Percentiles rank a stretch among this genome's conserved stretches.
These are phyloP conservation scores for Pyricularia sp. DNA, from an alignment of 2,329 filamentous ascomycete genomes.

Conservation along the genomic window DNA sequence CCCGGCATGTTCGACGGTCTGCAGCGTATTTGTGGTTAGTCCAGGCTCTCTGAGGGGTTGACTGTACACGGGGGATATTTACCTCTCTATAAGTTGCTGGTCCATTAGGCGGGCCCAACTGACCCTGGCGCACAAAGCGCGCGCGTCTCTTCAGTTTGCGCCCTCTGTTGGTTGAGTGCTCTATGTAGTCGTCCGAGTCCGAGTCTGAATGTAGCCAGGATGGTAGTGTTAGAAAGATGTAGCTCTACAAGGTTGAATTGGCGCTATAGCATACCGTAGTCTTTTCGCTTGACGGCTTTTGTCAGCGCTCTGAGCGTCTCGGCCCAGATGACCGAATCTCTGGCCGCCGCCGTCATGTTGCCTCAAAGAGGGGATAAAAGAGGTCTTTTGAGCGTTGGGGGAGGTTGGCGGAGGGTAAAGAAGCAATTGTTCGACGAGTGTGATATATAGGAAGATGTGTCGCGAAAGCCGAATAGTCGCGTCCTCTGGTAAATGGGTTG, in stretches of 20 bases:
- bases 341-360: neutral
- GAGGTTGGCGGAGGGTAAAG: neutral
- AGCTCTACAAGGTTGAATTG: neutral
- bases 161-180: conserved; percentile 58
- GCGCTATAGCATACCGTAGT: conserved; percentile 8
- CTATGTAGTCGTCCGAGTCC: conserved; percentile 63
- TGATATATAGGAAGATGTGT: neutral
- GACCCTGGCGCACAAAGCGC: conserved; percentile 56
- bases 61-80: conserved; percentile 6
- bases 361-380: neutral
- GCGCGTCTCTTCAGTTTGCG: conserved; percentile 69
- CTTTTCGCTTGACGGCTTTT: conserved; percentile 11
- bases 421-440: neutral
- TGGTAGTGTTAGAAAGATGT: neutral
- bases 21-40: conserved; percentile 13
- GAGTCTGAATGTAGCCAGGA: conserved; percentile 43
- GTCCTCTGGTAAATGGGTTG: neutral
- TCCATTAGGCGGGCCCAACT: conserved; percentile 52
- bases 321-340: conserved; percentile 11
- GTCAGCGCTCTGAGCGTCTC: conserved; percentile 11
- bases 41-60: conserved; percentile 5
- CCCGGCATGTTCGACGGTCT: conserved; percentile 64
- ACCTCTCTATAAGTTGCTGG: conserved; percentile 62
- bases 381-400: neutral
- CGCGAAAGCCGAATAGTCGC: neutral